A percentile compares a stretch with the other conserved stretches of the same genome.
These are phyloP conservation scores for Chalaropsis thielavioides DNA, from an alignment of 2,329 filamentous ascomycete genomes.

Conservation along the genomic window DNA sequence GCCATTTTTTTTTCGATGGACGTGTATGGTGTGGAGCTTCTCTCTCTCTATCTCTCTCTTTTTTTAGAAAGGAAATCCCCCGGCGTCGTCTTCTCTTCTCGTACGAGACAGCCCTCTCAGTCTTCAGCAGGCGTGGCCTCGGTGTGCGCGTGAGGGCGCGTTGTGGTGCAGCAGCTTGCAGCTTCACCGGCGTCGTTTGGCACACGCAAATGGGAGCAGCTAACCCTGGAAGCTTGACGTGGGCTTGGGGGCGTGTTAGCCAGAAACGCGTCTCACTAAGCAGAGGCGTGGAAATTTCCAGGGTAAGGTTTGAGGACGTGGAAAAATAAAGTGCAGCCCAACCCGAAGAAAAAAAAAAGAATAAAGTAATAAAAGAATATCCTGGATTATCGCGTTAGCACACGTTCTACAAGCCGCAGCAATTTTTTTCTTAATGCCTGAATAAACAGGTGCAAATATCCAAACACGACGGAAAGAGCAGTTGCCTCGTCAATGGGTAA, in stretches of 20 bases:
- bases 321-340: constrained; percentile 2
- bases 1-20: constrained; percentile 7
- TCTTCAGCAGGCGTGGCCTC: too few relatives aligned
- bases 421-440: background rate
- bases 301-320: constrained; percentile 14
- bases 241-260: constrained; percentile 1
- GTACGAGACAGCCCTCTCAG: background rate
- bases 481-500: background rate
- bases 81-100: background rate
- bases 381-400: constrained; percentile 14
- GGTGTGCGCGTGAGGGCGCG: background rate
- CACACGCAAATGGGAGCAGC: too few relatives aligned
- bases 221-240: background rate
- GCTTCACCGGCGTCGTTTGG: too few relatives aligned
- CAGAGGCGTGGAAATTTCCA: constrained; percentile 10
- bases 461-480: background rate
- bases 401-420: background rate
- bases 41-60: background rate
- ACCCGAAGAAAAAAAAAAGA: constrained; percentile 13
- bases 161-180: too few relatives aligned
- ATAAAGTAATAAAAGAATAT: background rate
- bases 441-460: background rate
- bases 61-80: background rate
- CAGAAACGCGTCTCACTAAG: constrained; percentile 14
- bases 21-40: background rate